Percentiles rank a stretch among this genome's conserved stretches.
Evolutionary conservation across 148 eudicot genomes (phyloP).

Genomic region (Polygonum aviculare): DNA sequence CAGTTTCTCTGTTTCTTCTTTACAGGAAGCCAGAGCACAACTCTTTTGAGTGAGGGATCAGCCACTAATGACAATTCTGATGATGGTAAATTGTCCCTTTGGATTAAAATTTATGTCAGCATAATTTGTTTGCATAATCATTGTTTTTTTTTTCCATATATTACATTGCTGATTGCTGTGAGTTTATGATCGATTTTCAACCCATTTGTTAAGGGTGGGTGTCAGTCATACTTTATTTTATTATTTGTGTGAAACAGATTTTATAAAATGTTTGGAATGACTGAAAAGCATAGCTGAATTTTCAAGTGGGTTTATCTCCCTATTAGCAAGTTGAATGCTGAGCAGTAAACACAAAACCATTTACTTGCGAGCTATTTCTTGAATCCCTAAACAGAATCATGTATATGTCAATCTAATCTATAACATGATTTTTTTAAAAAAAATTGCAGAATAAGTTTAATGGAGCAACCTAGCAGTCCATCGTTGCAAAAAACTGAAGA

Average conservation of each 20-base stretch:
- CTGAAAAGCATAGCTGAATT: background rate
- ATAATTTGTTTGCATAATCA: background rate
- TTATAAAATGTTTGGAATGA: background rate
- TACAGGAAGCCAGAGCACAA: constrained; percentile 52
- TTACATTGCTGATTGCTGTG: background rate
- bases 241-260: background rate
- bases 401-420: background rate
- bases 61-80: constrained; percentile 42
- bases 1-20: constrained; percentile 9
- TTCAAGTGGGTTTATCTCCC: background rate
- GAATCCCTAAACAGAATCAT: background rate
- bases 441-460: constrained; percentile 68
- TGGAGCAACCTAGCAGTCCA: constrained; percentile 94
- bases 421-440: background rate
- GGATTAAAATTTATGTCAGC: background rate
- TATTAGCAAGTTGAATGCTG: background rate
- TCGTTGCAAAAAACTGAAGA: constrained; percentile 80
- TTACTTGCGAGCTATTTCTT: background rate
- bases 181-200: background rate
- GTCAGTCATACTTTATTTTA: background rate
- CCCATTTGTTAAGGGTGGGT: background rate
- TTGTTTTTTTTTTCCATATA: constrained; percentile 12
- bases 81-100: constrained; percentile 35
- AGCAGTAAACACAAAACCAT: background rate
- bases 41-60: constrained; percentile 26